phyloP scores from a whole-genome alignment of 331 rosid genomes.

The Pyracantha coccinea region DNA sequence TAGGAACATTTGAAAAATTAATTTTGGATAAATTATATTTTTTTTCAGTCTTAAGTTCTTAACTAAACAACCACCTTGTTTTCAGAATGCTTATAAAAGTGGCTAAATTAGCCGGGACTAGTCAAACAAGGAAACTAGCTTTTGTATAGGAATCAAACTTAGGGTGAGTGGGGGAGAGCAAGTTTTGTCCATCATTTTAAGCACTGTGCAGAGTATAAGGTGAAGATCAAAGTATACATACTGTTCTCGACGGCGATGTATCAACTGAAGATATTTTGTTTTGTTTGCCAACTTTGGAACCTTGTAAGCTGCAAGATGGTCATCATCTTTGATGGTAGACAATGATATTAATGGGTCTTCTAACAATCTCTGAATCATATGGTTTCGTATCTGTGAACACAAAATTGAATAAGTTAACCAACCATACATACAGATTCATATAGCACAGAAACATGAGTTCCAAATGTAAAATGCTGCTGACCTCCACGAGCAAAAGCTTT shows the following conservation, averaged over 20 bases:
- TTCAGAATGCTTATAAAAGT: neutral
- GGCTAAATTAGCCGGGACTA: neutral
- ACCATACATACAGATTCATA: neutral
- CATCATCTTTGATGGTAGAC: conserved; percentile 85
- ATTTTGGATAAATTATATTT: neutral
- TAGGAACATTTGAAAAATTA: neutral
- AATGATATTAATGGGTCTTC: conserved; percentile 77
- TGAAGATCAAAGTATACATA: conserved; percentile 32
- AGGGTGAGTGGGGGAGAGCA: neutral
- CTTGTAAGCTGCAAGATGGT: conserved; percentile 74
- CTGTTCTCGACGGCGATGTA: conserved; percentile 81
- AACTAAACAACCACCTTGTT: neutral
- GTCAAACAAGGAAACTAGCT: neutral
- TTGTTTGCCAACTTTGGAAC: conserved; percentile 59
- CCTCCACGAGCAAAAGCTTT: conserved; percentile 83
- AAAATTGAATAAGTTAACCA: neutral
- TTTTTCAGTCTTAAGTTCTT: neutral
- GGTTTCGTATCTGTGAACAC: conserved; percentile 60
- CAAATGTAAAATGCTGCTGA: conserved; percentile 16
- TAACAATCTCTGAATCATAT: conserved; percentile 65
- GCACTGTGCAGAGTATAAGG: neutral
- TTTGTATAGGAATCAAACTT: neutral
- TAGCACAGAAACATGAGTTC: neutral
- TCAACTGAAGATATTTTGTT: conserved; percentile 73
- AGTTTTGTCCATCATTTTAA: neutral